phyloP scores from a whole-genome alignment of 345 rosid species.

The Hibiscus syriacus region DNA sequence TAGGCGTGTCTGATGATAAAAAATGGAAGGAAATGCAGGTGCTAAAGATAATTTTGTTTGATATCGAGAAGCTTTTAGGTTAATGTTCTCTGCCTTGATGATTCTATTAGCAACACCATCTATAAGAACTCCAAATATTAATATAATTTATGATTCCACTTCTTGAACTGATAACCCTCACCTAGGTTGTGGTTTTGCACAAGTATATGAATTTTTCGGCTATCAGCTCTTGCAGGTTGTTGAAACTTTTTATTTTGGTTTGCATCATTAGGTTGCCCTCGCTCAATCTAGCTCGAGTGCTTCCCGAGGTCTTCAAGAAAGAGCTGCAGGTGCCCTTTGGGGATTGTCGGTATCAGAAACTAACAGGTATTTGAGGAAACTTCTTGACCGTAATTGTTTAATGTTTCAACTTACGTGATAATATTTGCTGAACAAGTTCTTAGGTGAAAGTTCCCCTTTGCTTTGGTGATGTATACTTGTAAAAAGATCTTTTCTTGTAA shows the following conservation, averaged over 20 bases:
- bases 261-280: conserved; percentile 53
- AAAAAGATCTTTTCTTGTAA: not conserved
- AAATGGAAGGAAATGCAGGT: not conserved
- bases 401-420: not conserved
- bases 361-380: conserved; percentile 45
- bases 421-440: not conserved
- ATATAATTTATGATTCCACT: not conserved
- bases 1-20: not conserved
- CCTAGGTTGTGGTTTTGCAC: not conserved
- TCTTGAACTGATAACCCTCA: not conserved
- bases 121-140: not conserved
- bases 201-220: conserved; percentile 1
- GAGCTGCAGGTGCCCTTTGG: conserved; percentile 99
- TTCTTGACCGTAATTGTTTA: not conserved
- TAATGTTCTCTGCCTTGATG: not conserved
- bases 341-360: conserved; percentile 94
- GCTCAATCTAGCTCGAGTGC: conserved; percentile 83
- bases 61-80: not conserved
- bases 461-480: not conserved
- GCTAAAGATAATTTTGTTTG: not conserved
- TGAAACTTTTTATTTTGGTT: conserved; percentile 7
- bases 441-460: not conserved
- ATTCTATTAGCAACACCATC: not conserved
- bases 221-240: conserved; percentile 10
- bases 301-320: conserved; percentile 92